Percentiles rank a stretch among this genome's conserved stretches.
Evolutionary conservation across 768 basidiomycete genomes (phyloP).

Genomic region (Kwoniella sp.): DNA sequence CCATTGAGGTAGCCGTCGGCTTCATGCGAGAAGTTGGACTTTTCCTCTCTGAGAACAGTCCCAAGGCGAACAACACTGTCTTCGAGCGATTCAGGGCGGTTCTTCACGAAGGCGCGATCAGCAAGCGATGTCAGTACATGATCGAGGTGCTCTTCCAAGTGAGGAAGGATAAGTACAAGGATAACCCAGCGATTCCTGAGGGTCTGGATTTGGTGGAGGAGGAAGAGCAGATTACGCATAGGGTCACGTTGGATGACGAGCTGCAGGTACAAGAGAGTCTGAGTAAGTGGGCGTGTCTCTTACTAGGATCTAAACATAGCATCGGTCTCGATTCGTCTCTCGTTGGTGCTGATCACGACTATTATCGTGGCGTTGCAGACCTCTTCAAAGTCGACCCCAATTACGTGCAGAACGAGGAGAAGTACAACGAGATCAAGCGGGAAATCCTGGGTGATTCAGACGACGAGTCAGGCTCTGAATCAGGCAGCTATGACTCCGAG

Average conservation of each 20-base stretch:
- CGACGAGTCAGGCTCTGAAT: slow-evolving; percentile 62
- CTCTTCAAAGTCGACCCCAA: slow-evolving; percentile 93
- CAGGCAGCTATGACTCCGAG: slow-evolving; percentile 61
- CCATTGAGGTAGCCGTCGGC: slow-evolving; percentile 96
- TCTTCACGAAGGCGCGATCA: slow-evolving; percentile 90
- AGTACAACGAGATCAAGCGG: slow-evolving; percentile 83
- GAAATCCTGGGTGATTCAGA: slow-evolving; percentile 85
- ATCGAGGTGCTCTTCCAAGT: slow-evolving; percentile 99
- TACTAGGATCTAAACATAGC: not conserved
- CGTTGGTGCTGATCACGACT: slow-evolving; percentile 1
- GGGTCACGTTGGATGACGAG: slow-evolving; percentile 88
- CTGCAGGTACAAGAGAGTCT: slow-evolving; percentile 90
- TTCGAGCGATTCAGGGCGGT: slow-evolving; percentile 97
- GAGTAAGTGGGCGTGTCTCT: slow-evolving; percentile 64
- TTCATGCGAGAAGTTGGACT: slow-evolving; percentile 97
- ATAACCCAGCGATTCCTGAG: slow-evolving; percentile 91
- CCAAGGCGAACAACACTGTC: slow-evolving; percentile 90
- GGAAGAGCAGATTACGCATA: slow-evolving; percentile 96
- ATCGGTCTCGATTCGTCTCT: slow-evolving; percentile 17
- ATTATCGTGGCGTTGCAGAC: slow-evolving; percentile 65
- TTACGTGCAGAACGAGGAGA: slow-evolving; percentile 87
- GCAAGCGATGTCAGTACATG: slow-evolving; percentile 98
- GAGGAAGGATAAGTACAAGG: slow-evolving; percentile 98
- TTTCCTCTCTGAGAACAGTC: slow-evolving; percentile 87
- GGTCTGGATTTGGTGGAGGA: slow-evolving; percentile 96